Percentiles rank a stretch among this genome's conserved stretches.
Conservation (phyloP, 192 early-diverging fungal species). For the Backusella morwellensis region DNA sequence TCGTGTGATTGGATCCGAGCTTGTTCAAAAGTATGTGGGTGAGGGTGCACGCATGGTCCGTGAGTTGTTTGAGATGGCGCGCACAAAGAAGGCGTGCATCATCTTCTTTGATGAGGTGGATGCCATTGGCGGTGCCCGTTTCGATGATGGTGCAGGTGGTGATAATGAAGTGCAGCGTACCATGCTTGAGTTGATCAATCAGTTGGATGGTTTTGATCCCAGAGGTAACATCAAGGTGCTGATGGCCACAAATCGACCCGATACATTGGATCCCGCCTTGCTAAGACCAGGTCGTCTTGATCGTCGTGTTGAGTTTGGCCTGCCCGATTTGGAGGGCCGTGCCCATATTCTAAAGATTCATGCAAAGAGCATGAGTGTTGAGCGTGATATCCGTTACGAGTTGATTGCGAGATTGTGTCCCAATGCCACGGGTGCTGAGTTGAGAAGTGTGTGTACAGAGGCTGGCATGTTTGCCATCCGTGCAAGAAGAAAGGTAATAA, state of each 20-base stretch:
- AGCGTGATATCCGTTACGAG: slow-evolving; percentile 99
- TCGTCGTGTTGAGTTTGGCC: slow-evolving; percentile 96
- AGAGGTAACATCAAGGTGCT: slow-evolving; percentile 99
- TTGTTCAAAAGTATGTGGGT: slow-evolving; percentile 99
- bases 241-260: slow-evolving; percentile 99
- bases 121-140: slow-evolving; percentile 97
- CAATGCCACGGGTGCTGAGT: slow-evolving; percentile 98
- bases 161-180: slow-evolving; percentile 99
- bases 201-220: slow-evolving; percentile 98
- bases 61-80: slow-evolving; percentile 99
- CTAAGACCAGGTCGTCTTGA: slow-evolving; percentile 97
- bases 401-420: slow-evolving; percentile 97
- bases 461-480: slow-evolving; percentile 99
- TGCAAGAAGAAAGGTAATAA: slow-evolving; percentile 38
- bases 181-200: slow-evolving; percentile 99
- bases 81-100: slow-evolving; percentile 99
- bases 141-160: slow-evolving; percentile 97
- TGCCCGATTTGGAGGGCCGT: slow-evolving; percentile 96
- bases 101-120: slow-evolving; percentile 99
- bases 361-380: slow-evolving; percentile 97
- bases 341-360: slow-evolving; percentile 99
- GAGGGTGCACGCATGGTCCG: slow-evolving; percentile 99
- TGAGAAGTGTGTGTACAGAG: slow-evolving; percentile 98
- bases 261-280: slow-evolving; percentile 97
- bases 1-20: slow-evolving; percentile 98